phyloP scores from a whole-genome alignment of 108 stramenopile species.

The Thalassiosira profunda region DNA sequence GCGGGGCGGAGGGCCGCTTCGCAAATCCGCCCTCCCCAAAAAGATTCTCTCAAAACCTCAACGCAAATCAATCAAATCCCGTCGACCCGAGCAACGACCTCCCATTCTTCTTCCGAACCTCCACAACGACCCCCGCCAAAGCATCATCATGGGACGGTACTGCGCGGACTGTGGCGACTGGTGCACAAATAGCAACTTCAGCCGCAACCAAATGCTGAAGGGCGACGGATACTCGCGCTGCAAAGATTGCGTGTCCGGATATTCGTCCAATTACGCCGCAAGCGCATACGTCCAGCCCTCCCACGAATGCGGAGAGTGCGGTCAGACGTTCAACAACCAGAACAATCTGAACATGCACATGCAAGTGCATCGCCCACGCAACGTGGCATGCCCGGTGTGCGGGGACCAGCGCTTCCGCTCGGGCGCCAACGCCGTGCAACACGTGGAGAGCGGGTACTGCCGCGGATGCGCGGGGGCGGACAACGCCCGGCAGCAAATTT shows the following conservation, averaged over 20 bases:
- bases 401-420: slow-evolving; percentile 61
- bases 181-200: slow-evolving; percentile 30
- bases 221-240: slow-evolving; percentile 66
- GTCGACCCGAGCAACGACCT: too few species aligned
- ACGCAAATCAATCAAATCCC: too few species aligned
- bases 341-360: slow-evolving; percentile 79
- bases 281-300: background rate
- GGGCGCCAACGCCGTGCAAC: slow-evolving; percentile 77
- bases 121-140: too few species aligned
- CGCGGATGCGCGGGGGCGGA: slow-evolving; percentile 56
- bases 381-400: slow-evolving; percentile 73
- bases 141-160: slow-evolving; percentile 52
- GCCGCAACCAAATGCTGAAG: slow-evolving; percentile 69
- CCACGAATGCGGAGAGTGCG: slow-evolving; percentile 51
- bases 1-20: too few species aligned
- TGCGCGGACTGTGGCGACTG: slow-evolving; percentile 53
- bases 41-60: too few species aligned
- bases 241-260: slow-evolving; percentile 44
- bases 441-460: slow-evolving; percentile 77
- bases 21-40: too few species aligned
- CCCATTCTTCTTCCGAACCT: too few species aligned
- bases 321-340: slow-evolving; percentile 45
- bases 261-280: background rate
- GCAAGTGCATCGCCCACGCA: slow-evolving; percentile 76
- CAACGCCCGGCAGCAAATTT: slow-evolving; percentile 70